Base-by-base conservation (phyloP, 805 yeast species). In the Wickerhamomyces bovis region DNA sequence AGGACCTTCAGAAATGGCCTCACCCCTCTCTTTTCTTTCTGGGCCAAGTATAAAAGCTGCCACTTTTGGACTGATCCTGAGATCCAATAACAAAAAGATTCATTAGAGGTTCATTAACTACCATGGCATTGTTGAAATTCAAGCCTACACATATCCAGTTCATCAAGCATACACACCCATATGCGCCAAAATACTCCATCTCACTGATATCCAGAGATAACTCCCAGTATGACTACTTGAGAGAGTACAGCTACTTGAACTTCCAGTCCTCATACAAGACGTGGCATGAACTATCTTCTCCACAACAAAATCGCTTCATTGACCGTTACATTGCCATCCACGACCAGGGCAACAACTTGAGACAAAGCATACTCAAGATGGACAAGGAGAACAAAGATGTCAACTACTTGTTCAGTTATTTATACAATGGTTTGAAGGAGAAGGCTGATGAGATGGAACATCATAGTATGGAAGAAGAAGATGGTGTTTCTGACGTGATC, bases 381-480 rank as follows among this genome's bases (percentile, higher is more conserved):
- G 43, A 48, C 28, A 40, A 42, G n/a, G 43, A 51, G 28, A 51
- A 51, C 44, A 48, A 48, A 25, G 53, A 51, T 20, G 49, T 46
- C 13, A 38, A 42, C 19, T 48, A 45, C 33, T 44, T 48, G 44
- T 51, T 51, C 38, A 45, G 44, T 13, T 42, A 41, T 19, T 35
- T 51, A 13, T 51, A 51, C 36, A 41, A 42, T 22, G 39, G 40
- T 3, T 20, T 51, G 20, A 51, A 48, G 23, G 46, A 45, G 16
- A 38, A 43, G 5, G 53, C 52, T 21, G 53, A 51, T 35, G 44
- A 41, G 15, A 15, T 20, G 9, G 21, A 44, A 11, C 35, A 42
- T 28, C 42, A 39, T 6, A 16, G 12, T 16, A 16, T 33, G 20
- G 36, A 33, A 16, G 36, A 33, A 33, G 36, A 33, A 18, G 41